phyloP scores from a whole-genome alignment of 257 asterid genomes.

The Ilex aquifolium region DNA sequence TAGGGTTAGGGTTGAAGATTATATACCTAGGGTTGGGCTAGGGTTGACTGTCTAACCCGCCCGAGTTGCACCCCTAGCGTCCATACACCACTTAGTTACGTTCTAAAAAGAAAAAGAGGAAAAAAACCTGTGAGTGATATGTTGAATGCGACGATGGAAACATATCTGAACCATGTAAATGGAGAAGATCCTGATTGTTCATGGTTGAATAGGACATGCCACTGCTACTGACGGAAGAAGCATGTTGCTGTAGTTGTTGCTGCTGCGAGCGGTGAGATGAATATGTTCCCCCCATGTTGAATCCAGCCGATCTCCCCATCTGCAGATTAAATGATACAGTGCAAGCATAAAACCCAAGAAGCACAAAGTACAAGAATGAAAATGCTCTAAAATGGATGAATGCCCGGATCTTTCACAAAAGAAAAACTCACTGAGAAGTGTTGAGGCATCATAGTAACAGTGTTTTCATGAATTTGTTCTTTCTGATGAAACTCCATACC shows the following conservation, averaged over 20 bases:
- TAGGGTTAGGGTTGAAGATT: no score
- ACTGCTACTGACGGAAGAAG: not conserved
- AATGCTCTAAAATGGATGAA: not conserved
- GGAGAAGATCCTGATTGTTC: conserved; percentile 46
- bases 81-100: conserved; percentile 6
- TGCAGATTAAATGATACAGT: conserved; percentile 29
- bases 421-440: conserved; percentile 69
- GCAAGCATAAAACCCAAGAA: not conserved
- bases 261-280: conserved; percentile 88
- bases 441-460: conserved; percentile 87
- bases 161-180: conserved; percentile 86
- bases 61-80: no score
- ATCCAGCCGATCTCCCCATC: conserved; percentile 97
- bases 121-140: conserved; percentile 72
- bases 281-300: conserved; percentile 78
- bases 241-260: conserved; percentile 34
- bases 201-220: conserved; percentile 29
- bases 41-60: no score
- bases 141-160: conserved; percentile 70
- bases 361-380: not conserved
- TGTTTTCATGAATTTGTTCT: conserved; percentile 76
- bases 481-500: conserved; percentile 83
- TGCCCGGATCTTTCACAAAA: conserved; percentile 10
- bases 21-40: no score
- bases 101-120: not conserved